Percentiles rank a stretch among this genome's conserved stretches.
phyloP scores from a whole-genome alignment of 208 protist genomes.

The Paratrypanosoma confusum region DNA sequence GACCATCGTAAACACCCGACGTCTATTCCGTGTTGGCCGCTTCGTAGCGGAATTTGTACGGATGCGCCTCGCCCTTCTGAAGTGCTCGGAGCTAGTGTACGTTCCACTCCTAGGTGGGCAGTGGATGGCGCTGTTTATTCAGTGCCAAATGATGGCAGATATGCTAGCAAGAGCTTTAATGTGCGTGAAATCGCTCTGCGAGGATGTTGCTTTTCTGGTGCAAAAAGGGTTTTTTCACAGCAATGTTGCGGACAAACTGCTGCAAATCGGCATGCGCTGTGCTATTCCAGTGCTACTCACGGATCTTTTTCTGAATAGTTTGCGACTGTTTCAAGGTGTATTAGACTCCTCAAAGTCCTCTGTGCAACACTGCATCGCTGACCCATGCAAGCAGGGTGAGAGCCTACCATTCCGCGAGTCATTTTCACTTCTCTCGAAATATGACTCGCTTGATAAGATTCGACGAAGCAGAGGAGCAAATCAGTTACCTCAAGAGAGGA shows the following conservation, averaged over 20 bases:
- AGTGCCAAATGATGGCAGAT: slow-evolving; percentile 86
- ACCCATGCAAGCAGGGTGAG: slow-evolving; percentile 24
- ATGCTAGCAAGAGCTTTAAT: slow-evolving; percentile 68
- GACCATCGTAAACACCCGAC: slow-evolving; percentile 83
- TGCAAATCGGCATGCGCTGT: slow-evolving; percentile 58
- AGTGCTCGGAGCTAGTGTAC: slow-evolving; percentile 79
- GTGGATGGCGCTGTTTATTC: slow-evolving; percentile 79
- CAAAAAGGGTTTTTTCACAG: slow-evolving; percentile 86
- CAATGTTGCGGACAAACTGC: slow-evolving; percentile 68
- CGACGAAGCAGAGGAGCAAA: slow-evolving; percentile 34
- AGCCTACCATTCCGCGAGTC: slow-evolving; percentile 15
- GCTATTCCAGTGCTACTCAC: slow-evolving; percentile 72
- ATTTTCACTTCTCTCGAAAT: slow-evolving; percentile 79
- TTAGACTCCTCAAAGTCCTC: slow-evolving; percentile 48
- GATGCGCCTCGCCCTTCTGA: slow-evolving; percentile 79
- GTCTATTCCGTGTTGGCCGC: slow-evolving; percentile 76
- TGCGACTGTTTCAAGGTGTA: slow-evolving; percentile 76
- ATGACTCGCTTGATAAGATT: slow-evolving; percentile 77
- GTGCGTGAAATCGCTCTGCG: slow-evolving; percentile 78
- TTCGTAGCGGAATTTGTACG: slow-evolving; percentile 86
- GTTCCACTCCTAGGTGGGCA: slow-evolving; percentile 65
- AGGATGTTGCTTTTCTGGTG: slow-evolving; percentile 77
- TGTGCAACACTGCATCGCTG: slow-evolving; percentile 28
- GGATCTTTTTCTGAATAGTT: slow-evolving; percentile 79
- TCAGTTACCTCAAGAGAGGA: slow-evolving; percentile 1